Base-by-base conservation (phyloP, 2,329 filamentous ascomycete genomes). In the Fusarium sp. region DNA sequence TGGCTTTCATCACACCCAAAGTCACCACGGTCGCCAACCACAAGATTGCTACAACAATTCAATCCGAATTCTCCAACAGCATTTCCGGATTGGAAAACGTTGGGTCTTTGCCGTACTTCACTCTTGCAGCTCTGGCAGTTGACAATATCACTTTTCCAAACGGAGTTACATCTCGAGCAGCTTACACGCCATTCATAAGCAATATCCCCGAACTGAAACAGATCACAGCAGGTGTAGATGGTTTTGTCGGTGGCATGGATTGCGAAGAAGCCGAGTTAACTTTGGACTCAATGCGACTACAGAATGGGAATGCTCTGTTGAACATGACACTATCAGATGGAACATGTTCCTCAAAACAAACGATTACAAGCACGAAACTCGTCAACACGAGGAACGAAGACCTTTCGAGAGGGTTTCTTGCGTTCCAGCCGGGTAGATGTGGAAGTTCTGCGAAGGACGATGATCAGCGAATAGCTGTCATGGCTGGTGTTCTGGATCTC, bases 1-100 rank as follows among this genome's bases (percentile, higher is more conserved):
- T 81, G 1, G 81, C 79, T 9, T 74, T 84, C 39, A 77, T 83
- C 46, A 79, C 79, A 5, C 79, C 82, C 7, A 76, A 64, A 7
- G 67, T 80, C 5, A 71, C 80, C 18, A 73, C 73, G 7, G 65
- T 79, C 14, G 68, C 72, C 14, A 73, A 73, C 33, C 64, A 76
- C n/a, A 68, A 68, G 10, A 69, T 75, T 7, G 64, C 71, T 1
- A 71, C 82, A 31, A 74, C 67, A 10, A 22, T 82, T 3, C 69
- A 76, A 25, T 78, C 75, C 3, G 49, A 56, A 9, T 83, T 84
- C 35, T 61, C 75, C 1, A 72, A 80, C 60, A 76, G 78, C 50
- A 59, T 66, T 12, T 64, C 70, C 1, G 76, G 66, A 1, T 46
- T 83, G 15, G 59, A 68, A 18, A 68, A 73, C 5, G 71, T 77